Percentiles rank a stretch among this genome's conserved stretches.
Evolutionary conservation across 179 eudicot species (phyloP).

Genomic region (Silene coronaria): DNA sequence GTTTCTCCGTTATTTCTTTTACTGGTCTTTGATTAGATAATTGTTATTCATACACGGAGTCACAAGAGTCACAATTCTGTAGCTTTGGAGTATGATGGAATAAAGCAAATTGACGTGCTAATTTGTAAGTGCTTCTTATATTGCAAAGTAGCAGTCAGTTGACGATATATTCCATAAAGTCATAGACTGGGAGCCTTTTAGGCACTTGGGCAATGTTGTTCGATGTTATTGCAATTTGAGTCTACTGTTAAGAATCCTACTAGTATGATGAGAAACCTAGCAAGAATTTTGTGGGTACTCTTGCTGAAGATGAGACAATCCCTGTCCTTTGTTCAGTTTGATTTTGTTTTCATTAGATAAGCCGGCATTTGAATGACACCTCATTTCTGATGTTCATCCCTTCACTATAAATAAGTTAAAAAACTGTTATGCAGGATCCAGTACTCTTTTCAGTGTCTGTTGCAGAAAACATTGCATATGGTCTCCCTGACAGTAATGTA

Average conservation of each 20-base stretch:
- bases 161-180: neutral
- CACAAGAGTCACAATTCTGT: neutral
- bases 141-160: neutral
- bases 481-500: constrained; percentile 81
- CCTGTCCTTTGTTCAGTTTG: neutral
- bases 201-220: constrained; percentile 1
- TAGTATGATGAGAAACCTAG: neutral
- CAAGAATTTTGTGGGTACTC: neutral
- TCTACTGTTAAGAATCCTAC: neutral
- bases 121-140: neutral
- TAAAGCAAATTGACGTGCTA: neutral
- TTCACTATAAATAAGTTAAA: neutral
- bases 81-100: neutral
- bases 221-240: neutral
- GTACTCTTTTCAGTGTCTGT: constrained; percentile 90
- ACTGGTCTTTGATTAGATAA: neutral
- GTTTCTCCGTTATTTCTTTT: neutral
- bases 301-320: constrained; percentile 7
- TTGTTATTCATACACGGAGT: neutral
- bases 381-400: neutral
- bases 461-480: constrained; percentile 98
- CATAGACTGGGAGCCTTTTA: neutral
- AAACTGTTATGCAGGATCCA: constrained; percentile 63
- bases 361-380: neutral
- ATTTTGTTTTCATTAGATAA: neutral